Base-by-base conservation (phyloP, 768 basidiomycete species). In the Coprinellus micaceus region DNA sequence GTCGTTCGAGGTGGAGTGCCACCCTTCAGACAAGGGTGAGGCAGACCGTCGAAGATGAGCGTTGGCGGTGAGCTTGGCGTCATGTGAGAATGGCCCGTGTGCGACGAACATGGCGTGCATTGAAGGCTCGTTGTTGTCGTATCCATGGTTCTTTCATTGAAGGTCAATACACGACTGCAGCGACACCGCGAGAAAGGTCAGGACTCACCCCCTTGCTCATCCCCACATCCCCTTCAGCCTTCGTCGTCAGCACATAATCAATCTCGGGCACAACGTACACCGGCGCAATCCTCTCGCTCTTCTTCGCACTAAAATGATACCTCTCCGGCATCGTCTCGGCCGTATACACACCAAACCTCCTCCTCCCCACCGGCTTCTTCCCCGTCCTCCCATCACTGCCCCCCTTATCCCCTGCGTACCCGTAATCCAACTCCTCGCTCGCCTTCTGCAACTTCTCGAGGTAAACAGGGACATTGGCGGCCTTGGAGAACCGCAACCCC, bases 91-190 rank as follows among this genome's bases (percentile, higher is more conserved):
- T 0, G 94, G 94, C 1, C 94, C 94, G 65, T 94, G 91, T 10
- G 91, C 93, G 56, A 96, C 86, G 69, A 96, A 95, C 66, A 92
- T 86, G 2, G 93, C 93, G 50, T 85, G 83, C 94, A 96, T 96
- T 5, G 86, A 76, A 12, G 75, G 64, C 40, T 85, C 83, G 17
- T 79, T 68, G 61, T 94, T 94, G 67, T 95, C 93, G 65, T 94
- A 97, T 5, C 94, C 94, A 63, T 97, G 94, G 58, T 85, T 93
- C 89, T 91, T 61, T 29, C 12, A 22, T n/a, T n/a, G n/a, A n/a
- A n/a, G n/a, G n/a, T n/a, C n/a, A n/a, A n/a, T n/a, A n/a, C n/a
- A n/a, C n/a, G n/a, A n/a, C n/a, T n/a, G n/a, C n/a, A n/a, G n/a
- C n/a, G n/a, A n/a, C n/a, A n/a, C n/a, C n/a, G n/a, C n/a, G n/a